Percentiles rank a stretch among this genome's conserved stretches.
Conservation (phyloP, 805 yeast species). For the Saturnispora gosingensis region DNA sequence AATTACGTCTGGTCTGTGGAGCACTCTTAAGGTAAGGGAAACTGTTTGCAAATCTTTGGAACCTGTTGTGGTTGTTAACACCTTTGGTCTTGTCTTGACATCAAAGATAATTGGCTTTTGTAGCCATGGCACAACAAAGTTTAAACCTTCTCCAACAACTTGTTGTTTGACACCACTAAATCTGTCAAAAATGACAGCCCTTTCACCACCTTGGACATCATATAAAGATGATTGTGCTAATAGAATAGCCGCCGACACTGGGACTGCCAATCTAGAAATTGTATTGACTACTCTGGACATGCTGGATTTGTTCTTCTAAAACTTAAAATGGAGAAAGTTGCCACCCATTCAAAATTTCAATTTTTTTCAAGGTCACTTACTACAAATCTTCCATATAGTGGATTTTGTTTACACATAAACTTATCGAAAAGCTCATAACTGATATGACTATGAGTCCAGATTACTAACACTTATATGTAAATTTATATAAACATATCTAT, state of each 20-base stretch:
- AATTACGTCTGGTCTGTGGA: conserved; percentile 87
- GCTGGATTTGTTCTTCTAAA: background rate
- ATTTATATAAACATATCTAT: background rate
- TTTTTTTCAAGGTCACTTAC: background rate
- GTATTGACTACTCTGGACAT: conserved; percentile 36
- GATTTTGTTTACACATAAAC: background rate
- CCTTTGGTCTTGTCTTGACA: conserved; percentile 91
- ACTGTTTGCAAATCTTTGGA: conserved; percentile 97
- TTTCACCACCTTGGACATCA: conserved; percentile 91
- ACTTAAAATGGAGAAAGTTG: background rate
- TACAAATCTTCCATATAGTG: background rate
- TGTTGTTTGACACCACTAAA: conserved; percentile 75
- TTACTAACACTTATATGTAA: background rate
- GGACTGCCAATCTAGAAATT: conserved; percentile 49
- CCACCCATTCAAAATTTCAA: background rate
- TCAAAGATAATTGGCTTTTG: conserved; percentile 87
- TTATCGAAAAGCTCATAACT: too few species aligned
- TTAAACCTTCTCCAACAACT: conserved; percentile 97
- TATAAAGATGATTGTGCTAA: conserved; percentile 78
- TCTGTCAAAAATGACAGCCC: conserved; percentile 95
- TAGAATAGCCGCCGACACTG: conserved; percentile 58
- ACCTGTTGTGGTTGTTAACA: conserved; percentile 90
- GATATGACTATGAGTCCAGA: background rate
- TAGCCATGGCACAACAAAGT: conserved; percentile 91
- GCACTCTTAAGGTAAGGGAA: conserved; percentile 80